phyloP scores from a whole-genome alignment of 352 stramenopile species.

The Phytopythium helicoides region DNA sequence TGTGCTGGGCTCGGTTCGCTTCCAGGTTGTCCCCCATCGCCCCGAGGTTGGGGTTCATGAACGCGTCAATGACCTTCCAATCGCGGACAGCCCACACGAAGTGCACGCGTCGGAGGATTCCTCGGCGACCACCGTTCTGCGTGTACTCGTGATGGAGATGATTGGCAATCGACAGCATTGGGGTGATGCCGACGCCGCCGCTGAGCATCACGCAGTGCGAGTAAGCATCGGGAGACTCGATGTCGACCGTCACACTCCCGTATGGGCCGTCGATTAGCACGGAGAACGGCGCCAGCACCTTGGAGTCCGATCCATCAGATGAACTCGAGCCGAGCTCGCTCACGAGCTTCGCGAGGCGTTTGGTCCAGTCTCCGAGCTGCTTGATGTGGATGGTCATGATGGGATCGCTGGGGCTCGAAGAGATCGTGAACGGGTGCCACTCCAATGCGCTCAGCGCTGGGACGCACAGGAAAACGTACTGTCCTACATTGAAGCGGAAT shows the following conservation, averaged over 20 bases:
- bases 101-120: conserved; percentile 24
- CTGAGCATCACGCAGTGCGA: conserved; percentile 48
- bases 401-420: conserved; percentile 62
- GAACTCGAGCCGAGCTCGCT: background rate
- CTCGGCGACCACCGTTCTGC: conserved; percentile 10
- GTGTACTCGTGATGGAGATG: conserved; percentile 30
- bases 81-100: conserved; percentile 51
- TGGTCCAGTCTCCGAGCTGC: conserved; percentile 61
- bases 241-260: conserved; percentile 37
- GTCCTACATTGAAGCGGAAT: conserved; percentile 42
- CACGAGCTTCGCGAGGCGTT: conserved; percentile 38
- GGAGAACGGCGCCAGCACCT: conserved; percentile 9
- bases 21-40: too few relatives aligned
- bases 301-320: too few relatives aligned
- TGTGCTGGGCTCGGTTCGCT: too few relatives aligned
- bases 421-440: conserved; percentile 91
- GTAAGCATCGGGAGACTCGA: conserved; percentile 32
- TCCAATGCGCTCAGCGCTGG: conserved; percentile 55
- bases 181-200: conserved; percentile 50
- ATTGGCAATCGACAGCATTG: conserved; percentile 51
- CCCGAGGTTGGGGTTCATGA: background rate
- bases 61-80: conserved; percentile 26
- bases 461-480: conserved; percentile 87
- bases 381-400: conserved; percentile 71
- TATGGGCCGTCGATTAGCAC: conserved; percentile 57